Conservation (phyloP, 768 basidiomycete genomes). For the Russula foetens region DNA sequence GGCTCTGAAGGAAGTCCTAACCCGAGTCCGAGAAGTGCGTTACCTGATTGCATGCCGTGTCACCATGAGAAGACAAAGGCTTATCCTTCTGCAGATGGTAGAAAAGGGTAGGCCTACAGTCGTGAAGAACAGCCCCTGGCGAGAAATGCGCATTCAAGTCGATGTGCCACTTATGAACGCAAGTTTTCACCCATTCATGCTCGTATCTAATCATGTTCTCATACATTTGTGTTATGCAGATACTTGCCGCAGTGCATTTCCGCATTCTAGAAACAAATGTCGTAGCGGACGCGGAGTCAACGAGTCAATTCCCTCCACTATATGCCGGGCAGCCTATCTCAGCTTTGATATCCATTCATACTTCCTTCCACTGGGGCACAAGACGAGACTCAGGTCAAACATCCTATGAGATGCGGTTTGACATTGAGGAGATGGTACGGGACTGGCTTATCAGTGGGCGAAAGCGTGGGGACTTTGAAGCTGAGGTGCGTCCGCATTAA, state of each 20-base stretch:
- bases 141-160: constrained; percentile 73
- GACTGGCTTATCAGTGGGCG: constrained; percentile 89
- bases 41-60: constrained; percentile 24
- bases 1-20: constrained; percentile 23
- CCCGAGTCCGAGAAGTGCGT: constrained; percentile 29
- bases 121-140: constrained; percentile 43
- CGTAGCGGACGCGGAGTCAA: constrained; percentile 24
- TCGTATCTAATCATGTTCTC: constrained; percentile 8
- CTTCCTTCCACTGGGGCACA: constrained; percentile 73
- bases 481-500: constrained; percentile 43
- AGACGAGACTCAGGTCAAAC: constrained; percentile 31
- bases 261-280: constrained; percentile 40
- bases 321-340: constrained; percentile 88
- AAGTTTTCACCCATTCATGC: constrained; percentile 24
- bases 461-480: constrained; percentile 77
- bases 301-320: constrained; percentile 25
- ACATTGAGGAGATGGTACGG: constrained; percentile 69
- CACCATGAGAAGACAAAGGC: constrained; percentile 15
- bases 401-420: constrained; percentile 60
- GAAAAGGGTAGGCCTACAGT: constrained; percentile 34
- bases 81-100: constrained; percentile 25
- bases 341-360: constrained; percentile 54
- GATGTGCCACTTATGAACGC: constrained; percentile 80
- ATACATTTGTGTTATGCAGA: constrained; percentile 32
- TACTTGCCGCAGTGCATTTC: constrained; percentile 54